phyloP scores from a whole-genome alignment of 768 basidiomycete species.

The Exsudoporus frostii region DNA sequence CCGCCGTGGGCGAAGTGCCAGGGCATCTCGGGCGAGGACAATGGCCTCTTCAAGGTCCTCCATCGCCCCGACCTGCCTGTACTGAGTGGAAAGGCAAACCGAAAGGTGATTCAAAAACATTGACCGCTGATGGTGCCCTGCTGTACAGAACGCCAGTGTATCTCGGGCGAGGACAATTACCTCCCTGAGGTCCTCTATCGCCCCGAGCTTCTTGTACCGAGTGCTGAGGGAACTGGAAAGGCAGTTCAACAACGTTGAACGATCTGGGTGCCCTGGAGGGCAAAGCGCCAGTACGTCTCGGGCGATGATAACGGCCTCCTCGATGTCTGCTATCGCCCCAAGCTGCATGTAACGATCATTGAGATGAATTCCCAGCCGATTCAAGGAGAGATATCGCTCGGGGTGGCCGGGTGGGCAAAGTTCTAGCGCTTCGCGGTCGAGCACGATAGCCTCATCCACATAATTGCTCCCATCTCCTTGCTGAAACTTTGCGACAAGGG shows the following conservation, averaged over 20 bases:
- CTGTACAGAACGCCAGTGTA: background rate
- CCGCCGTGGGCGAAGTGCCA: background rate
- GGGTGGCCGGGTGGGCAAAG: background rate
- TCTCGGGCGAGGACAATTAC: background rate
- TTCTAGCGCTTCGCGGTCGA: background rate
- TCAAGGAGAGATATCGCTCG: background rate
- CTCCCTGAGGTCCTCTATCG: background rate
- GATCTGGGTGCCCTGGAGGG: background rate
- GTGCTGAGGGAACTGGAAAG: background rate
- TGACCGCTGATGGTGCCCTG: background rate
- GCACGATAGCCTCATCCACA: background rate
- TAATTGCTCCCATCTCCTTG: background rate
- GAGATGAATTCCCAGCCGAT: background rate
- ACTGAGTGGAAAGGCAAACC: background rate
- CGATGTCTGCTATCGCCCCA: background rate
- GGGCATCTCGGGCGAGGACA: background rate
- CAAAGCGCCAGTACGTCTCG: background rate
- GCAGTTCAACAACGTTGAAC: background rate
- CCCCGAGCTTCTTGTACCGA: background rate
- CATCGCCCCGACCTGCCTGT: background rate
- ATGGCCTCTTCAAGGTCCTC: background rate
- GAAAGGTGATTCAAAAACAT: background rate
- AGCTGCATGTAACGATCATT: background rate
- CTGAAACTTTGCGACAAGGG: background rate
- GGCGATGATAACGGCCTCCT: background rate